Conservation (phyloP, 768 basidiomycete species). For the Hygrocybe coccinea region DNA sequence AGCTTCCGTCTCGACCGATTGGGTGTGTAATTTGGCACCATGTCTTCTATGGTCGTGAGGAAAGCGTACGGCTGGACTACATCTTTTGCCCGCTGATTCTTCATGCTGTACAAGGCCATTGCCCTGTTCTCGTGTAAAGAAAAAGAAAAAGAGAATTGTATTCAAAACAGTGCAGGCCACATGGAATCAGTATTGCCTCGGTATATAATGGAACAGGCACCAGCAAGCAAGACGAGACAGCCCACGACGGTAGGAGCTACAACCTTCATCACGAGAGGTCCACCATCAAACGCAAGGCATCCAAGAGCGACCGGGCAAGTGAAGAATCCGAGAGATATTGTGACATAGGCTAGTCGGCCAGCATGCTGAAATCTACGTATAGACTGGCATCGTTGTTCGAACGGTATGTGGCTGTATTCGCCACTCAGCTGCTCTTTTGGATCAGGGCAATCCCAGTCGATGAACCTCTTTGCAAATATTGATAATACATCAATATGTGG, state of each 20-base stretch:
- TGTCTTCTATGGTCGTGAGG: neutral
- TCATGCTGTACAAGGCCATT: neutral
- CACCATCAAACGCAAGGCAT: neutral
- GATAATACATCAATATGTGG: neutral
- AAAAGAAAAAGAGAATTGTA: neutral
- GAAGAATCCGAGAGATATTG: neutral
- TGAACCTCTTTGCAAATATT: neutral
- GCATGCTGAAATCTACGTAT: neutral
- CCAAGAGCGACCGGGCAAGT: neutral
- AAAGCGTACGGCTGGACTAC: neutral
- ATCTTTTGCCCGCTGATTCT: neutral
- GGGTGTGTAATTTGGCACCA: neutral
- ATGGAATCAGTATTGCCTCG: neutral
- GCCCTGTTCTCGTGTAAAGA: neutral
- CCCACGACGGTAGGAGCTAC: neutral
- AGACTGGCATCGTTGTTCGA: neutral
- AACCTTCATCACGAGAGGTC: constrained; percentile 1
- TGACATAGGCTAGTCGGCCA: neutral
- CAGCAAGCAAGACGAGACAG: neutral
- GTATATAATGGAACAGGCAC: neutral
- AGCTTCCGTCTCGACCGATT: neutral
- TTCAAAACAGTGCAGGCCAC: neutral
- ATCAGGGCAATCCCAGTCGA: neutral
- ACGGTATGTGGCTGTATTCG: neutral
- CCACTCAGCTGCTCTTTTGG: neutral